Conservation (phyloP, 257 asterid genomes). For the Fraxinus pennsylvanica region DNA sequence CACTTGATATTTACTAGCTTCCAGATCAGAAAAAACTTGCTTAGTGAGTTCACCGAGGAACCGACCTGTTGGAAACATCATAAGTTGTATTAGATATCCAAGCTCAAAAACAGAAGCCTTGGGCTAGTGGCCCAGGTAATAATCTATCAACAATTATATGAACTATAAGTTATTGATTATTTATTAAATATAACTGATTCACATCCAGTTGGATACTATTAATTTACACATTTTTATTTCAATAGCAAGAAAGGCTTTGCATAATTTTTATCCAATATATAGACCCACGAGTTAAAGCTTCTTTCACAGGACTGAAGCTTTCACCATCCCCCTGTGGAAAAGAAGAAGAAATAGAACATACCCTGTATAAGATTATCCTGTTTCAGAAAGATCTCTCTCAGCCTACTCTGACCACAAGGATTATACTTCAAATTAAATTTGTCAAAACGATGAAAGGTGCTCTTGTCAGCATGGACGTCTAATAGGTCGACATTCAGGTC, state of each 20-base stretch:
- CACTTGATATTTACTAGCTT: constrained; percentile 94
- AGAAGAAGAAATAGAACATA: constrained; percentile 34
- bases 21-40: constrained; percentile 86
- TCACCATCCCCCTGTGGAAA: not conserved
- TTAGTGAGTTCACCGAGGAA: constrained; percentile 92
- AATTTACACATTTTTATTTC: not conserved
- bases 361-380: constrained; percentile 99
- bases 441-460: constrained; percentile 99
- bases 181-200: not conserved
- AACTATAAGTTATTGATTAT: not conserved
- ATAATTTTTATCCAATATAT: not conserved
- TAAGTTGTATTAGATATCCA: constrained; percentile 19
- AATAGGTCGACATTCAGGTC: constrained; percentile 95
- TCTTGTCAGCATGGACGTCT: constrained; percentile 99
- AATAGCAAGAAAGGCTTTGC: not conserved
- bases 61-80: constrained; percentile 65
- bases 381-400: constrained; percentile 93
- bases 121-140: not conserved
- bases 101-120: constrained; percentile 4
- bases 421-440: constrained; percentile 95
- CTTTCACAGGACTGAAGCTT: constrained; percentile 7
- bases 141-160: not conserved
- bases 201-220: not conserved
- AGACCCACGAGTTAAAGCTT: constrained; percentile 6
- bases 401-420: constrained; percentile 99